These are phyloP conservation scores for Phytophthora agathidicida DNA, from an alignment of 352 stramenopile genomes.

Conservation along the genomic window DNA sequence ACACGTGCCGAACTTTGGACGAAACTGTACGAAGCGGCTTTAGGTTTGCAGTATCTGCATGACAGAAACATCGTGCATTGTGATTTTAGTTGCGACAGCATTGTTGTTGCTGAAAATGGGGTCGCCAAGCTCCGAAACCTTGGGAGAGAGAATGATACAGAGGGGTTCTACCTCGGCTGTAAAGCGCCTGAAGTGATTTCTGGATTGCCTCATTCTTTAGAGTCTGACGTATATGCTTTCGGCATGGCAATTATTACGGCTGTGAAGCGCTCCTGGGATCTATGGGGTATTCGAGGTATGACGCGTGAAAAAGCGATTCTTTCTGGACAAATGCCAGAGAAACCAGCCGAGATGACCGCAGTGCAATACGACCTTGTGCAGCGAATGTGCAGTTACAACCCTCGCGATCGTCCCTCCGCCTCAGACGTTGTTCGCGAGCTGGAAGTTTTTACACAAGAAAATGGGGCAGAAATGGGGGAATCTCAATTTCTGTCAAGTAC, in stretches of 20 bases:
- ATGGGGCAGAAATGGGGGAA: neutral
- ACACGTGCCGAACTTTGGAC: slow-evolving; percentile 1
- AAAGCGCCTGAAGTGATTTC: slow-evolving; percentile 6
- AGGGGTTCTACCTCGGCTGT: neutral
- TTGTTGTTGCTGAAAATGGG: slow-evolving; percentile 19
- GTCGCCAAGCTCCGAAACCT: slow-evolving; percentile 21
- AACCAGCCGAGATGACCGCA: neutral
- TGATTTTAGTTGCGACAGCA: slow-evolving; percentile 13
- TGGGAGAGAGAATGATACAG: neutral
- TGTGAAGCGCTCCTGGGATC: slow-evolving; percentile 7
- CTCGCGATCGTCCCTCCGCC: neutral
- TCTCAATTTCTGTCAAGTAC: neutral
- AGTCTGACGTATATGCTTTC: slow-evolving; percentile 9
- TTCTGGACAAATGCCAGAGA: neutral
- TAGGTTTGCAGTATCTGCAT: slow-evolving; percentile 37
- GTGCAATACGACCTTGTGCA: slow-evolving; percentile 4
- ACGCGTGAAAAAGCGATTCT: neutral
- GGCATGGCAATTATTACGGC: slow-evolving; percentile 2
- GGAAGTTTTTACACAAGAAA: slow-evolving; percentile 1
- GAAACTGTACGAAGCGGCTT: slow-evolving; percentile 29
- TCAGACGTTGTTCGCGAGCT: slow-evolving; percentile 13
- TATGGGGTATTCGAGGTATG: slow-evolving; percentile 1
- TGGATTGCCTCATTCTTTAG: slow-evolving; percentile 4
- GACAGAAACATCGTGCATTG: slow-evolving; percentile 24
- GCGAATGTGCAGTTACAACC: slow-evolving; percentile 7